Percentiles rank a stretch among this genome's conserved stretches.
Evolutionary conservation across 176 grass and related monocot species (phyloP).

Genomic region (Cocos nucifera): DNA sequence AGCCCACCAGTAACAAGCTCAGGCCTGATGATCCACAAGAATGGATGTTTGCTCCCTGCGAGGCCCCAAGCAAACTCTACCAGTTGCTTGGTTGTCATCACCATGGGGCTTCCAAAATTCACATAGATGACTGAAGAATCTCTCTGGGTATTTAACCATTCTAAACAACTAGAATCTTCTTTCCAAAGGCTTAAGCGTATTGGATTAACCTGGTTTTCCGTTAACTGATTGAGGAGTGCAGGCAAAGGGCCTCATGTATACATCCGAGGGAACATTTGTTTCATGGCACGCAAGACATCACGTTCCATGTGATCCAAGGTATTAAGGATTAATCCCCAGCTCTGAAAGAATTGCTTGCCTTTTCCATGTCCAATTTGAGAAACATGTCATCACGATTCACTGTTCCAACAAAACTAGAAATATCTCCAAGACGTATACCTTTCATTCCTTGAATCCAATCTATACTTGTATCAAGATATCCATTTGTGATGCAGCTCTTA

Average conservation of each 20-base stretch:
- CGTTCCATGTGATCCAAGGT: constrained; percentile 40
- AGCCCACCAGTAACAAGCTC: neutral
- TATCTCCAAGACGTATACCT: neutral
- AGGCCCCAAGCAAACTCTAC: constrained; percentile 14
- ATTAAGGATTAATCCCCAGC: constrained; percentile 30
- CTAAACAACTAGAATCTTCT: neutral
- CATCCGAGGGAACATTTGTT: constrained; percentile 12
- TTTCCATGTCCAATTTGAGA: constrained; percentile 15
- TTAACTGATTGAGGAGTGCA: neutral
- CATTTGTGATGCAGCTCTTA: neutral
- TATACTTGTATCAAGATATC: neutral
- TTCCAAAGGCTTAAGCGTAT: constrained; percentile 24
- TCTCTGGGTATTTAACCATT: constrained; percentile 1
- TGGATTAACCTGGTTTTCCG: neutral
- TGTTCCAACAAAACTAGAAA: constrained; percentile 18
- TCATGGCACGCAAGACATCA: constrained; percentile 13
- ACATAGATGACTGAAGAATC: constrained; percentile 1
- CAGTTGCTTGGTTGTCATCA: neutral
- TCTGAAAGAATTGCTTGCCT: constrained; percentile 8
- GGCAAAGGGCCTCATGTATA: neutral
- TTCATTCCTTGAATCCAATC: constrained; percentile 3
- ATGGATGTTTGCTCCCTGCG: neutral
- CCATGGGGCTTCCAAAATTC: constrained; percentile 1
- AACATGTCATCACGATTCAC: constrained; percentile 26
- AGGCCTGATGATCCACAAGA: constrained; percentile 3